Conservation (phyloP, 2,329 filamentous ascomycete species). For the Colletotrichum sp. region DNA sequence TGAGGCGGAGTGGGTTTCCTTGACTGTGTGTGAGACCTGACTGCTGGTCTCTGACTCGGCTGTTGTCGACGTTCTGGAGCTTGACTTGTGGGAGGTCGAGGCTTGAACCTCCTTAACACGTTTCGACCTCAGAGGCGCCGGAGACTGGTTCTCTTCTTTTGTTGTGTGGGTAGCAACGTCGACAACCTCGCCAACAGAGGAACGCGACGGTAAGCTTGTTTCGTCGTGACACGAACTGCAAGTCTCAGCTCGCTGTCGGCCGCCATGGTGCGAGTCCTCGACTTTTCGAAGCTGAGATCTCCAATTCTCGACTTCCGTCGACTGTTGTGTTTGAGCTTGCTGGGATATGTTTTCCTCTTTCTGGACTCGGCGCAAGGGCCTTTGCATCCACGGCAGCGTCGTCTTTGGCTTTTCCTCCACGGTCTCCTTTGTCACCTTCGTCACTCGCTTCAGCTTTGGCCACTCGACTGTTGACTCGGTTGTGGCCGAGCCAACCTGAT, state of each 20-base stretch:
- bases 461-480: not conserved
- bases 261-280: not conserved
- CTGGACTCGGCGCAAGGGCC: conserved; percentile 8
- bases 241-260: not conserved
- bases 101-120: not conserved
- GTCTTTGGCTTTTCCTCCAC: not conserved
- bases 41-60: not conserved
- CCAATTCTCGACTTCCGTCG: not conserved
- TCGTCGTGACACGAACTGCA: not conserved
- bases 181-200: not conserved
- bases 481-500: not conserved
- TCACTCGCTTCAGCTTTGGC: conserved; percentile 17
- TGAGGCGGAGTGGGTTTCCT: not conserved
- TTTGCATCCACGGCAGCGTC: conserved; percentile 5
- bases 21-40: not conserved
- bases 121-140: not conserved
- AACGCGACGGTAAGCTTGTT: not conserved
- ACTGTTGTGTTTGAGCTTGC: not conserved
- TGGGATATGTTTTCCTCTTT: conserved; percentile 11
- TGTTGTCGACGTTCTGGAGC: not conserved
- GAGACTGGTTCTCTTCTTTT: not conserved
- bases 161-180: not conserved
- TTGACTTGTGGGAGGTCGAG: not conserved
- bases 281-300: conserved; percentile 8
- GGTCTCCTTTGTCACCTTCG: conserved; percentile 1